A percentile compares a stretch with the other conserved stretches of the same genome.
phyloP scores from a whole-genome alignment of 495 filamentous ascomycete genomes.

The Saxophila tyrrhenica region DNA sequence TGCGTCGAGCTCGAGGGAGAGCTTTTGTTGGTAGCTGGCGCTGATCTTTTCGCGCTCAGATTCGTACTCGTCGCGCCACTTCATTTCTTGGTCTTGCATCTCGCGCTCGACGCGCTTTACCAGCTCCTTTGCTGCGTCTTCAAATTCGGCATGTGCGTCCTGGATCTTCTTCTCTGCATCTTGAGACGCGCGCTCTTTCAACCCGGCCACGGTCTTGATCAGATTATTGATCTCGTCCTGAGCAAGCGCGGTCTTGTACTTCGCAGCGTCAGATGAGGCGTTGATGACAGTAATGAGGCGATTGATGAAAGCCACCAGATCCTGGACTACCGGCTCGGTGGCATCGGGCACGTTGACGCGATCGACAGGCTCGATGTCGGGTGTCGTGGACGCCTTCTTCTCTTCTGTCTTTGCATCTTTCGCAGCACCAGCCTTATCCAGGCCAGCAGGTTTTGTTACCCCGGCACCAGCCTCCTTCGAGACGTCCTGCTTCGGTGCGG shows the following conservation, averaged over 20 bases:
- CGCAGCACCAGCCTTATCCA: constrained; percentile 6
- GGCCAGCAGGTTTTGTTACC: neutral
- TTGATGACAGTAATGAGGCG: constrained; percentile 89
- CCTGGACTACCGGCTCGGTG: constrained; percentile 77
- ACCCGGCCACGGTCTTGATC: constrained; percentile 55
- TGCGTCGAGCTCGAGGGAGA: constrained; percentile 61
- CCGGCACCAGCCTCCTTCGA: constrained; percentile 14
- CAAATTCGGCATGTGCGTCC: constrained; percentile 61
- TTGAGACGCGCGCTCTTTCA: constrained; percentile 54
- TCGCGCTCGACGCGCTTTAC: constrained; percentile 57
- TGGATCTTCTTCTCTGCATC: constrained; percentile 68
- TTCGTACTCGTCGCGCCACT: constrained; percentile 83
- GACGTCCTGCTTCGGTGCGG: constrained; percentile 11
- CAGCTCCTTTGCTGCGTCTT: constrained; percentile 66
- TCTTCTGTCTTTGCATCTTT: constrained; percentile 27
- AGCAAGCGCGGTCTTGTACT: constrained; percentile 68
- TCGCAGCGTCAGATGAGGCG: constrained; percentile 59
- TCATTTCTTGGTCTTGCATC: constrained; percentile 60
- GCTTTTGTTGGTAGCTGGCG: constrained; percentile 63
- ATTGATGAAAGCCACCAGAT: constrained; percentile 90
- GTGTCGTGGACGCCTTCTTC: constrained; percentile 9
- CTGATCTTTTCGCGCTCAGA: constrained; percentile 68
- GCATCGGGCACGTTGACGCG: constrained; percentile 59
- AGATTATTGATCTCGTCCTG: constrained; percentile 73
- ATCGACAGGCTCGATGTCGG: constrained; percentile 56